These are phyloP conservation scores for Fusarium sulawesiense DNA, from an alignment of 2,329 filamentous ascomycete genomes.

Conservation along the genomic window DNA sequence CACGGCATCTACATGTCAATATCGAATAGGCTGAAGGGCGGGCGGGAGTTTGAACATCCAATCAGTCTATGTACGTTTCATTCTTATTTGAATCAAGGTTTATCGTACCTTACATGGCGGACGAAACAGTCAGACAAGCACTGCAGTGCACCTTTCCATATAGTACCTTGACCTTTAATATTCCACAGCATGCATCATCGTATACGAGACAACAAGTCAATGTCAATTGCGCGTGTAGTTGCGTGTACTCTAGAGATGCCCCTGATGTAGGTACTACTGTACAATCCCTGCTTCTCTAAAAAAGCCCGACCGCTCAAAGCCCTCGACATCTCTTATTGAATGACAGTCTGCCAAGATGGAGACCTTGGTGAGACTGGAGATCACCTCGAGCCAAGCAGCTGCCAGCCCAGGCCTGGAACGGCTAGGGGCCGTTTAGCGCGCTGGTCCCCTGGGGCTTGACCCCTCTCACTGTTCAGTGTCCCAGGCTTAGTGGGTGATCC, in stretches of 20 bases:
- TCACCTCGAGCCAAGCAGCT: conserved; percentile 11
- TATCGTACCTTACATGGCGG: not conserved
- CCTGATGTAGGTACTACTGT: conserved; percentile 21
- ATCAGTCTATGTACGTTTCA: conserved; percentile 1
- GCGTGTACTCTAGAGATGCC: conserved; percentile 5
- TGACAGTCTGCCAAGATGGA: conserved; percentile 11
- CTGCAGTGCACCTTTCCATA: not conserved
- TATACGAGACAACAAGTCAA: conserved; percentile 6
- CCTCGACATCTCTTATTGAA: conserved; percentile 11
- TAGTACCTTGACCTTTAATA: not conserved
- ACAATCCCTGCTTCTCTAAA: conserved; percentile 11
- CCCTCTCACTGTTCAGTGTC: conserved; percentile 31
- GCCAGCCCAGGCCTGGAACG: conserved; percentile 36
- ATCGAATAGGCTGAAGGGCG: conserved; percentile 4
- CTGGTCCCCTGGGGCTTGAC: conserved; percentile 35
- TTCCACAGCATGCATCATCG: not conserved
- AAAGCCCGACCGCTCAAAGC: conserved; percentile 10
- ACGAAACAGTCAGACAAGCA: not conserved
- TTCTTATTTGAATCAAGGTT: not conserved
- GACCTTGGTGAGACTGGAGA: conserved; percentile 18
- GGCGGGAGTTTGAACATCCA: conserved; percentile 1
- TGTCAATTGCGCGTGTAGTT: conserved; percentile 5
- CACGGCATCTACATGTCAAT: not conserved
- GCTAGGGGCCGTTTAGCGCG: conserved; percentile 39
- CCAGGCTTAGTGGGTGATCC: conserved; percentile 37